phyloP scores from a whole-genome alignment of 2,329 filamentous ascomycete species.

The Aureobasidium pullulans region DNA sequence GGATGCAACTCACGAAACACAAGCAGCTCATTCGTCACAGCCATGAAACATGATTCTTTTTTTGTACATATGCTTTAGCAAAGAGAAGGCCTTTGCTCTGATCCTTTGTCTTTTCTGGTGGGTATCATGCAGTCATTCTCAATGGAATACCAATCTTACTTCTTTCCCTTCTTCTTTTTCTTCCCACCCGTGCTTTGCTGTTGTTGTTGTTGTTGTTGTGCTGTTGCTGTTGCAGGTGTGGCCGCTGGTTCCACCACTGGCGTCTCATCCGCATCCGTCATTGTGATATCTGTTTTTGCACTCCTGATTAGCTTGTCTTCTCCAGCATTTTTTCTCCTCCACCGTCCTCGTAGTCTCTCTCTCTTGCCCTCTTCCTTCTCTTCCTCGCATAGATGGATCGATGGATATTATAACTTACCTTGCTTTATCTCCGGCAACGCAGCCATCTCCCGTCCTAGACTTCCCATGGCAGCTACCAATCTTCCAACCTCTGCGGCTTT shows the following conservation, averaged over 20 bases:
- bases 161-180: conserved; percentile 14
- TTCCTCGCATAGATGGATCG: too few species aligned
- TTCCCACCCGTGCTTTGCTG: background rate
- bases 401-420: conserved; percentile 20
- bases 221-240: too few species aligned
- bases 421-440: conserved; percentile 35
- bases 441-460: conserved; percentile 59
- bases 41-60: too few species aligned
- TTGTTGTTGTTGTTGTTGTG: too few species aligned
- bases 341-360: too few species aligned
- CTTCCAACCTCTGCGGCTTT: conserved; percentile 86
- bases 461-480: conserved; percentile 68
- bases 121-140: too few species aligned
- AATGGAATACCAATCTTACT: background rate
- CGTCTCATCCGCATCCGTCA: conserved; percentile 20
- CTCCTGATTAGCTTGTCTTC: conserved; percentile 1
- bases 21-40: too few species aligned
- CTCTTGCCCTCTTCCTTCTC: too few species aligned
- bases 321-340: background rate
- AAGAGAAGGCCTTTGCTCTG: too few species aligned
- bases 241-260: background rate
- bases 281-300: conserved; percentile 24
- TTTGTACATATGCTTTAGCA: too few species aligned
- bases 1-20: too few species aligned
- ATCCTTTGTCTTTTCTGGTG: too few species aligned